Conservation (phyloP, 73 alveolate genomes). For the Blepharisma stoltei region DNA sequence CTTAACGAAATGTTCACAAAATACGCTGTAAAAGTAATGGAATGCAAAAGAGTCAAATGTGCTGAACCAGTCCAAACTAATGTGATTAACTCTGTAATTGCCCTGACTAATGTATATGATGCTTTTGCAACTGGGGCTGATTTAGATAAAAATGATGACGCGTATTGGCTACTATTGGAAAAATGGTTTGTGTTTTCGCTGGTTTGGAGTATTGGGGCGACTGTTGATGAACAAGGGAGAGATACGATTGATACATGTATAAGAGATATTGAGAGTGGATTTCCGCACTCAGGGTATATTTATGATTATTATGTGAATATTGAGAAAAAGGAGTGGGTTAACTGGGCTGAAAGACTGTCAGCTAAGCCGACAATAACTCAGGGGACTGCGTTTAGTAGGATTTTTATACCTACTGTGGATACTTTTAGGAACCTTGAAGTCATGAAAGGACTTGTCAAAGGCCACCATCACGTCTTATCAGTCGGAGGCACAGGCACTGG, state of each 20-base stretch:
- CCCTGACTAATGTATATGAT: slow-evolving; percentile 82
- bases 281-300: slow-evolving; percentile 83
- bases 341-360: slow-evolving; percentile 96
- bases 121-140: slow-evolving; percentile 56
- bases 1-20: slow-evolving; percentile 61
- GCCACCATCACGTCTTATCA: slow-evolving; percentile 56
- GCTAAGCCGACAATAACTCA: slow-evolving; percentile 86
- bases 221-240: slow-evolving; percentile 88
- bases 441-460: slow-evolving; percentile 26
- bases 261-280: slow-evolving; percentile 84
- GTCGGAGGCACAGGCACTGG: slow-evolving; percentile 99
- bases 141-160: slow-evolving; percentile 50
- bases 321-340: slow-evolving; percentile 98
- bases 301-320: slow-evolving; percentile 91
- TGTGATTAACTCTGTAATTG: slow-evolving; percentile 73
- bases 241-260: slow-evolving; percentile 69
- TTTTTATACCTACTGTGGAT: slow-evolving; percentile 94
- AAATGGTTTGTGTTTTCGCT: slow-evolving; percentile 87
- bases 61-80: slow-evolving; percentile 82
- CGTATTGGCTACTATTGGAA: slow-evolving; percentile 58
- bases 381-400: slow-evolving; percentile 85
- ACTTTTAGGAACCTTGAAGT: slow-evolving; percentile 82
- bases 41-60: slow-evolving; percentile 72
- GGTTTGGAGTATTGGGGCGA: slow-evolving; percentile 92
- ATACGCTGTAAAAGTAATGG: slow-evolving; percentile 66